Percentiles rank a stretch among this genome's conserved stretches.
phyloP scores from a whole-genome alignment of 2,329 filamentous ascomycete species.

The Thelonectria olida region DNA sequence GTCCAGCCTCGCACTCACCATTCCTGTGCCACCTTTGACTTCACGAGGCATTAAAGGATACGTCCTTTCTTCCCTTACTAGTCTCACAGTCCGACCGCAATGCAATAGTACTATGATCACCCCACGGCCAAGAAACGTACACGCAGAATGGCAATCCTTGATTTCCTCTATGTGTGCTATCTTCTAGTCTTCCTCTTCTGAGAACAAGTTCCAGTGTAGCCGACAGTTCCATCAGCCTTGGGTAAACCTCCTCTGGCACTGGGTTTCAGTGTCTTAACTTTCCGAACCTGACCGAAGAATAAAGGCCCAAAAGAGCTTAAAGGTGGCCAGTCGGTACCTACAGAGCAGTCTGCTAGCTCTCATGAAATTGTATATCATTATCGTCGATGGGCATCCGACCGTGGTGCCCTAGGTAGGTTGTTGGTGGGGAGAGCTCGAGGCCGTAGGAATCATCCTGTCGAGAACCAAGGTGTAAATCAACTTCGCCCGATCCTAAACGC shows the following conservation, averaged over 20 bases:
- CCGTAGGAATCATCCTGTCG: slow-evolving; percentile 26
- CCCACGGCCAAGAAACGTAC: background rate
- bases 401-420: slow-evolving; percentile 22
- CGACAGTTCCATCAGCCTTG: slow-evolving; percentile 25
- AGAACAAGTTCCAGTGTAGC: slow-evolving; percentile 18
- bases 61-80: no score
- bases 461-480: slow-evolving; percentile 33
- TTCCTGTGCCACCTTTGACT: background rate
- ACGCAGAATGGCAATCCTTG: slow-evolving; percentile 23
- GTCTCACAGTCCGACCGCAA: no score
- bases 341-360: slow-evolving; percentile 31
- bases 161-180: slow-evolving; percentile 33
- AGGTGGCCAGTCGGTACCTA: slow-evolving; percentile 23
- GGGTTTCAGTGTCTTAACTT: slow-evolving; percentile 11
- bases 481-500: slow-evolving; percentile 39
- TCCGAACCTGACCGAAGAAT: slow-evolving; percentile 20
- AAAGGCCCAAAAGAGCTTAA: slow-evolving; percentile 16
- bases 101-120: background rate
- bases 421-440: slow-evolving; percentile 19
- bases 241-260: slow-evolving; percentile 27
- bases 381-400: slow-evolving; percentile 31
- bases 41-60: background rate
- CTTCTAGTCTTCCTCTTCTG: slow-evolving; percentile 25
- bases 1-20: slow-evolving; percentile 2
- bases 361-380: slow-evolving; percentile 35